Conservation (phyloP, 2,329 filamentous ascomycete genomes). For the Dissoconium aciculare region DNA sequence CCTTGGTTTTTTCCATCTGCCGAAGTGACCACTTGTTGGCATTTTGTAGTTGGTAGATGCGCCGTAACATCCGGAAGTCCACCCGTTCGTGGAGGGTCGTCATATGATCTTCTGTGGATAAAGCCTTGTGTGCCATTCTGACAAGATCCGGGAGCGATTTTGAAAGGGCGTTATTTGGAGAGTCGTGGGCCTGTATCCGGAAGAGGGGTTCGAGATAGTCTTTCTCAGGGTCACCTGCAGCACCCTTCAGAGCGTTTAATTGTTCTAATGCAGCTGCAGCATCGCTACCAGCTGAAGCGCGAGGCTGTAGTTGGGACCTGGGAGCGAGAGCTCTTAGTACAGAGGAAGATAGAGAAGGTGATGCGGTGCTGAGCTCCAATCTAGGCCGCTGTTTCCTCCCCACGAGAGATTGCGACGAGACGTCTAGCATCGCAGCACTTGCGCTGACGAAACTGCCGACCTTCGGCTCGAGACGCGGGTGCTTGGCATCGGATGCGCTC, state of each 20-base stretch:
- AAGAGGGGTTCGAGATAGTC: slow-evolving; percentile 53
- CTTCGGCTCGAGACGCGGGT: too few species aligned
- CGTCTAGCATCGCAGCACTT: too few species aligned
- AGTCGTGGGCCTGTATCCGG: slow-evolving; percentile 40
- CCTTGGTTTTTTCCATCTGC: slow-evolving; percentile 69
- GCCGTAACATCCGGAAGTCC: slow-evolving; percentile 69
- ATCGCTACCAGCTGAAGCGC: slow-evolving; percentile 4
- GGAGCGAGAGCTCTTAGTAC: too few species aligned
- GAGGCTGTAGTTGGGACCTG: slow-evolving; percentile 5
- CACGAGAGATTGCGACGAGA: too few species aligned
- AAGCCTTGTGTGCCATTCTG: slow-evolving; percentile 71
- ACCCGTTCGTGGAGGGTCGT: slow-evolving; percentile 74
- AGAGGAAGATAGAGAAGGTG: too few species aligned
- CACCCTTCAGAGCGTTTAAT: slow-evolving; percentile 30
- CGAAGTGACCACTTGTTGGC: slow-evolving; percentile 84
- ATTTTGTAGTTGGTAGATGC: slow-evolving; percentile 83
- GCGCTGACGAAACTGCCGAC: too few species aligned
- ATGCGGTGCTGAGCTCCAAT: too few species aligned
- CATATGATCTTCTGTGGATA: slow-evolving; percentile 72
- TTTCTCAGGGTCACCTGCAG: slow-evolving; percentile 31
- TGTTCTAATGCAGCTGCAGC: slow-evolving; percentile 13
- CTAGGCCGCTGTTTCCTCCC: too few species aligned
- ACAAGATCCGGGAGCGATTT: slow-evolving; percentile 55
- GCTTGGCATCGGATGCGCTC: too few species aligned
- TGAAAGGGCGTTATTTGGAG: slow-evolving; percentile 32